Evolutionary conservation across 306 rosid genomes (phyloP), one percentile per base, ranked within the genome.

Genomic region (Pterocarpus macrocarpus): DNA sequence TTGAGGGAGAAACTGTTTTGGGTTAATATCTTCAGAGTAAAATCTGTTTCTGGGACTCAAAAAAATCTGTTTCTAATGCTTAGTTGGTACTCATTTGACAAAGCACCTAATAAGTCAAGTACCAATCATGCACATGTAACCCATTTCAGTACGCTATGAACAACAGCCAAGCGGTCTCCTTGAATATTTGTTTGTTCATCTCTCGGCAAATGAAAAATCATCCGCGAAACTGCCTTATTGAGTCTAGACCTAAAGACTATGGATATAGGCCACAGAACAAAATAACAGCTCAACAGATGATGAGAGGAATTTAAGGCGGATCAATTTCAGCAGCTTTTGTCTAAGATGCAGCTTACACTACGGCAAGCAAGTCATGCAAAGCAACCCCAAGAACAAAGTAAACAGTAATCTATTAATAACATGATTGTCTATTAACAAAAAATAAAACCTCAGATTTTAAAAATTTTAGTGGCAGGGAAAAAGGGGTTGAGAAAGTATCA

Each of bases 211-310:
- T 22, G 28, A 22, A 22, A 22, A 22, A 22, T 22, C 28, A 22
- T 22, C 28, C 28, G 0, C 28, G 28, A 22, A 1, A 22, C 28
- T 22, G 28, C 28, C 28, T 22, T 22, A 30, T 73, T 41, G 45
- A 16, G 7, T 38, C n/a, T n/a, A 5, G 67, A 11, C 43, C 81
- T 53, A 50, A 15, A 50, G 50, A 53, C 34, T 59, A n/a, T 13
- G n/a, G 30, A 55, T 1, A 72, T 43, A 16, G 39, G 47, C 71
- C 17, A 9, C 52, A 81, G 44, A 75, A 12, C 64, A 68, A 45
- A 13, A 8, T 7, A 38, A 13, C 50, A 38, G 49, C 69, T 36
- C 36, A 33, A 47, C 33, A 75, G 16, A 8, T 22, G 34, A 44
- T 7, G 7, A 47, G 30, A 43, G 28, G 7, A 34, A 58, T 13